Percentiles rank a stretch among this genome's conserved stretches.
phyloP scores from a whole-genome alignment of 2,329 filamentous ascomycete species.

The Ophiostoma piceae region DNA sequence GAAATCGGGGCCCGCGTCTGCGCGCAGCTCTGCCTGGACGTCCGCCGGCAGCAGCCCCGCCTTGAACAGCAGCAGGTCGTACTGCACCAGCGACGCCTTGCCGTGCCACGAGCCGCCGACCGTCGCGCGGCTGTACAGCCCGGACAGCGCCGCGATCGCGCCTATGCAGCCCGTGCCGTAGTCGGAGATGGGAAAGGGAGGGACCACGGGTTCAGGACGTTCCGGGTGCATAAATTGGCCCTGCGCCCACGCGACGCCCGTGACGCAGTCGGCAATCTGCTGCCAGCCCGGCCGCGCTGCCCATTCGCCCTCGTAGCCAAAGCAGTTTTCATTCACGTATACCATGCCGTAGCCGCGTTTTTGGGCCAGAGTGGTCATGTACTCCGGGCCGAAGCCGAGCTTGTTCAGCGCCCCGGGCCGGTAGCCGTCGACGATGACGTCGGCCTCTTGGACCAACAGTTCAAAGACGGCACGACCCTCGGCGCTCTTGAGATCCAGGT shows the following conservation, averaged over 20 bases:
- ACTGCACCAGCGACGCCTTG: conserved; percentile 60
- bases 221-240: conserved; percentile 51
- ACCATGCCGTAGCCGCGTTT: conserved; percentile 42
- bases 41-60: conserved; percentile 52
- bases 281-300: conserved; percentile 46
- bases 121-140: conserved; percentile 57
- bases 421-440: conserved; percentile 52
- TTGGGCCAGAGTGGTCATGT: conserved; percentile 38
- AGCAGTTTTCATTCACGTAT: conserved; percentile 48
- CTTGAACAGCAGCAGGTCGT: conserved; percentile 60
- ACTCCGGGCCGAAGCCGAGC: conserved; percentile 40
- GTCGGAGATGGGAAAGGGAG: conserved; percentile 59
- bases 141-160: conserved; percentile 60
- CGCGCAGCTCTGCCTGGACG: conserved; percentile 48
- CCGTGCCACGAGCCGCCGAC: conserved; percentile 62
- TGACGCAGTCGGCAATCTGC: conserved; percentile 50
- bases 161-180: conserved; percentile 70
- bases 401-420: conserved; percentile 41
- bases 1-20: conserved; percentile 44
- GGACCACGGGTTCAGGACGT: conserved; percentile 52
- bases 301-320: conserved; percentile 52
- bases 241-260: conserved; percentile 57
- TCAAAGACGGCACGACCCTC: conserved; percentile 51
- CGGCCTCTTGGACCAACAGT: conserved; percentile 41
- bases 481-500: conserved; percentile 43